Percentiles rank a stretch among this genome's conserved stretches.
These are phyloP conservation scores for Kokia cookei DNA, from an alignment of 441 rosid genomes.

Conservation along the genomic window DNA sequence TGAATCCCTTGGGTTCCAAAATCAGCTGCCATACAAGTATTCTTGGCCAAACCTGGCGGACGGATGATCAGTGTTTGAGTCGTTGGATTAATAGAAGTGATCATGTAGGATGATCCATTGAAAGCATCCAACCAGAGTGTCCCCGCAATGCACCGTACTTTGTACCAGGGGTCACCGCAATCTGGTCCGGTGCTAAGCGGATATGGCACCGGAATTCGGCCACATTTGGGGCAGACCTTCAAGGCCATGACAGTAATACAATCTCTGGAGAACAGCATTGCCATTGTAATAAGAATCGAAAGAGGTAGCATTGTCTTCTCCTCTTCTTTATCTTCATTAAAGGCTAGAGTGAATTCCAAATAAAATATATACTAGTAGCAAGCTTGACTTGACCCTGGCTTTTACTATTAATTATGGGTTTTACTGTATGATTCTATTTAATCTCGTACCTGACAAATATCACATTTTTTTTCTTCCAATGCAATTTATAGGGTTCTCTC, in stretches of 20 bases:
- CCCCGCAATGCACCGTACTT: slow-evolving; percentile 26
- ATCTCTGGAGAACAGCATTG: neutral
- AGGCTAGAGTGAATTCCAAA: neutral
- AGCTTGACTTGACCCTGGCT: neutral
- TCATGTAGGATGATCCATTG: slow-evolving; percentile 28
- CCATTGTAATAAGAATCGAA: neutral
- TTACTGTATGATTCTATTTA: neutral
- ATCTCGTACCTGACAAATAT: slow-evolving; percentile 1
- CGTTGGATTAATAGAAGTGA: slow-evolving; percentile 26
- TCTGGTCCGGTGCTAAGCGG: slow-evolving; percentile 33
- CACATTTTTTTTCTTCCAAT: neutral
- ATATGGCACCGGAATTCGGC: slow-evolving; percentile 30
- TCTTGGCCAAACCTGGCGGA: slow-evolving; percentile 26
- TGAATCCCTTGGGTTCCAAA: slow-evolving; percentile 23
- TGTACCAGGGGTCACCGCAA: slow-evolving; percentile 38
- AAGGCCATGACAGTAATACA: neutral
- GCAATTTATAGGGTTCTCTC: neutral
- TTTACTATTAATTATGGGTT: neutral
- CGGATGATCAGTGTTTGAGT: slow-evolving; percentile 27
- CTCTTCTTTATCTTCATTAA: neutral
- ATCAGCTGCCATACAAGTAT: slow-evolving; percentile 27
- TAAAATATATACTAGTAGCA: neutral
- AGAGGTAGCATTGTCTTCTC: neutral
- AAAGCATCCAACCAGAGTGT: slow-evolving; percentile 27
- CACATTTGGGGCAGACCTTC: slow-evolving; percentile 35